These are phyloP conservation scores for Neurospora sp. DNA, from an alignment of 495 filamentous ascomycete species.

Conservation along the genomic window DNA sequence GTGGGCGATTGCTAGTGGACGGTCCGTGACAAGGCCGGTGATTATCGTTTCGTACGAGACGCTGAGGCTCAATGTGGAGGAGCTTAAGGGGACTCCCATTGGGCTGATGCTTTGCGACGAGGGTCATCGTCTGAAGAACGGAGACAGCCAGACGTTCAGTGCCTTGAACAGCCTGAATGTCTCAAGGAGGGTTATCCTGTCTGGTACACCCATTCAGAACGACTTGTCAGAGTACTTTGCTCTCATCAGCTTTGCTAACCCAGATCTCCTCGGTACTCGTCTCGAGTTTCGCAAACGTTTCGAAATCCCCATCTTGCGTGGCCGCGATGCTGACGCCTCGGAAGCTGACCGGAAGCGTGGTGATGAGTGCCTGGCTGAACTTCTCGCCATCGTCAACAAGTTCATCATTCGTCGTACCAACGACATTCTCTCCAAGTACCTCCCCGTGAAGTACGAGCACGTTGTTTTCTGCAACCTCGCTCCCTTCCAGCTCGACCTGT, in stretches of 20 bases:
- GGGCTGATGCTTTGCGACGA: conserved; percentile 96
- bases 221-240: conserved; percentile 97
- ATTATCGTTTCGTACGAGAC: conserved; percentile 99
- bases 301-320: conserved; percentile 85
- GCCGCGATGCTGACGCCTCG: conserved; percentile 82
- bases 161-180: conserved; percentile 88
- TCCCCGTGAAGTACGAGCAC: conserved; percentile 98
- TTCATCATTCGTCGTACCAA: conserved; percentile 99
- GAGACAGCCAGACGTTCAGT: conserved; percentile 87
- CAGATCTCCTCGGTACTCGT: conserved; percentile 78
- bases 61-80: conserved; percentile 79
- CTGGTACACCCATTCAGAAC: conserved; percentile 96
- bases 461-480: conserved; percentile 98
- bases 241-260: conserved; percentile 94
- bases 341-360: conserved; percentile 76
- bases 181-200: conserved; percentile 83
- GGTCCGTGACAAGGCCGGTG: conserved; percentile 86
- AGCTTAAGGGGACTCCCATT: conserved; percentile 76
- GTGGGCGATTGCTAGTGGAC: conserved; percentile 84
- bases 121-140: conserved; percentile 96
- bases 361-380: conserved; percentile 71
- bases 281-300: conserved; percentile 92
- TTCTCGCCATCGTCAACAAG: conserved; percentile 83
- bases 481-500: conserved; percentile 83
- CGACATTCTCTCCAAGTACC: conserved; percentile 95